phyloP scores from a whole-genome alignment of 73 alveolate species.

The Breviolum minutum region DNA sequence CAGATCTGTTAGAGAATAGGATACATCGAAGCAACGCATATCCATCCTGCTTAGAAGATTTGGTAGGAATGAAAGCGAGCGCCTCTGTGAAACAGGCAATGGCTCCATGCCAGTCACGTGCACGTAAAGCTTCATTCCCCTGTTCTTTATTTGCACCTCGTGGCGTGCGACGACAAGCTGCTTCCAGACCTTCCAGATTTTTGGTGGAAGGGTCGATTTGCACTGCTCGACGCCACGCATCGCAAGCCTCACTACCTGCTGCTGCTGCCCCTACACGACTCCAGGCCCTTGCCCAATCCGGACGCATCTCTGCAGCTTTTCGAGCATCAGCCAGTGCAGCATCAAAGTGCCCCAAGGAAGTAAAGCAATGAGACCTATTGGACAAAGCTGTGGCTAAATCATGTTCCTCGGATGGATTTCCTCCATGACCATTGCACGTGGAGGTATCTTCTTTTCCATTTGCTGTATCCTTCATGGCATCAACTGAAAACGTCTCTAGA shows the following conservation, averaged over 20 bases:
- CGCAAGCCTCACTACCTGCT: slow-evolving; percentile 28
- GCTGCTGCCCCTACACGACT: slow-evolving; percentile 87
- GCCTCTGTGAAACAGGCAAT: slow-evolving; percentile 79
- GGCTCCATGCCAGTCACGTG: slow-evolving; percentile 82
- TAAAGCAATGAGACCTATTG: slow-evolving; percentile 43
- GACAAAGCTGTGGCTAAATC: slow-evolving; percentile 35
- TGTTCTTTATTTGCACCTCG: slow-evolving; percentile 49
- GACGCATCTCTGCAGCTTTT: slow-evolving; percentile 28
- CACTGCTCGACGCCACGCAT: slow-evolving; percentile 83
- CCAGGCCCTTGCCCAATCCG: slow-evolving; percentile 78
- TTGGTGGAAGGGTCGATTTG: slow-evolving; percentile 5
- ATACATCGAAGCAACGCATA: slow-evolving; percentile 52
- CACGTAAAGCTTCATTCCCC: slow-evolving; percentile 84
- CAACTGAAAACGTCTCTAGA: background rate
- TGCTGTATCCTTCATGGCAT: background rate
- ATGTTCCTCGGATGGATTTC: background rate
- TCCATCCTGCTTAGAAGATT: slow-evolving; percentile 13
- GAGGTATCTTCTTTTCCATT: background rate
- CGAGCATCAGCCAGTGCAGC: slow-evolving; percentile 68
- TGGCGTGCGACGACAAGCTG: slow-evolving; percentile 6
- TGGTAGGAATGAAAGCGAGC: slow-evolving; percentile 32
- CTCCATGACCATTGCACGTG: background rate
- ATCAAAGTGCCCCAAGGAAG: slow-evolving; percentile 4
- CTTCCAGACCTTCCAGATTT: slow-evolving; percentile 54
- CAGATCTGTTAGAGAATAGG: slow-evolving; percentile 55